These are phyloP conservation scores for Pisolithus microcarpus DNA, from an alignment of 768 basidiomycete genomes.

Conservation along the genomic window DNA sequence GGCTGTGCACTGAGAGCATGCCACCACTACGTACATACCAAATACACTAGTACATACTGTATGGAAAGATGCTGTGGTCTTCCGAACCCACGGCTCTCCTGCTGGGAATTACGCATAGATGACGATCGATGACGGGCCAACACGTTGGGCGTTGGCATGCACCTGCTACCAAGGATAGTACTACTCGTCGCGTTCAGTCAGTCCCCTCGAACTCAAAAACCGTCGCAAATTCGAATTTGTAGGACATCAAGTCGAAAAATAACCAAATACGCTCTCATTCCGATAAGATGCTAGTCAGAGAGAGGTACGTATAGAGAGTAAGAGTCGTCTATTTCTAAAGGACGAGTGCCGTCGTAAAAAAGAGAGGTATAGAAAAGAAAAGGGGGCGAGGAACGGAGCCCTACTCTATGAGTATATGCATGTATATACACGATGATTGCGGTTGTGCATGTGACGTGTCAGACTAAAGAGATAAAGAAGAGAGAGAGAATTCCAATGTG, in stretches of 20 bases:
- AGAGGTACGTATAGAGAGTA: not conserved
- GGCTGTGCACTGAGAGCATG: too few relatives aligned
- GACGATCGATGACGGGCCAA: too few relatives aligned
- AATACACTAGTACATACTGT: too few relatives aligned
- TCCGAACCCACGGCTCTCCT: too few relatives aligned
- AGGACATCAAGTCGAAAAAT: not conserved
- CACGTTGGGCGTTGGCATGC: too few relatives aligned
- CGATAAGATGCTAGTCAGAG: not conserved
- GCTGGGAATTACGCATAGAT: too few relatives aligned
- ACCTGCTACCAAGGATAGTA: too few relatives aligned
- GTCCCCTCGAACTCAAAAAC: too few relatives aligned
- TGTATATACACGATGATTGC: constrained; percentile 1
- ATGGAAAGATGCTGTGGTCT: too few relatives aligned
- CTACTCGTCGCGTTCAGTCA: not conserved
- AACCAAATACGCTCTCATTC: not conserved
- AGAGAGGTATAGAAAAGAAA: not conserved
- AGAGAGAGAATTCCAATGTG: not conserved
- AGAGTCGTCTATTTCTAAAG: not conserved
- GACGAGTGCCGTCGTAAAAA: not conserved
- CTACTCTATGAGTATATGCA: constrained; percentile 4
- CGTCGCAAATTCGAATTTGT: too few relatives aligned
- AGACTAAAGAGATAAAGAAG: not conserved
- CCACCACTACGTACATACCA: too few relatives aligned
- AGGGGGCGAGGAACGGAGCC: not conserved
- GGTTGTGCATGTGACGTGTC: not conserved